Evolutionary conservation across 176 grass and related monocot genomes (phyloP), one percentile per base, ranked within the genome.

Genomic region (Luzula sylvatica): DNA sequence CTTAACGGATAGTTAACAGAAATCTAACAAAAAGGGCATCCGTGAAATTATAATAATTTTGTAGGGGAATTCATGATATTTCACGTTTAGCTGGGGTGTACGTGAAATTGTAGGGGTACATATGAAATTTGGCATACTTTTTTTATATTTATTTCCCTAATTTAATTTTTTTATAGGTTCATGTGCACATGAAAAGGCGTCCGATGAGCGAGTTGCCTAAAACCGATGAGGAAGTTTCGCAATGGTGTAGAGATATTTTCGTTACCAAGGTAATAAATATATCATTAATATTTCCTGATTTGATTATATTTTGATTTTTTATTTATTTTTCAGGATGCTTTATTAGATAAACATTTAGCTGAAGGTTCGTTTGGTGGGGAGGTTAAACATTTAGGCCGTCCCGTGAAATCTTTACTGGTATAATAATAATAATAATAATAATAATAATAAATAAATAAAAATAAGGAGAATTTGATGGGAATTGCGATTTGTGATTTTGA

Each of bases 231-330:
- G 81, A 80, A 54, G 74, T 94, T 55, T 70, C 87, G 46, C 79
- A 94, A 55, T 94, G 87, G 81, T 94, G 81, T 64, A 86, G 74
- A 71, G 87, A 94, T 55, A 55, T 89, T 55, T 96, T 96, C 61
- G 74, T 96, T 23, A 74, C 63, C 2, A 96, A 96, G 92, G 92
- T 74, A 79, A 25, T 49, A 21, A 52, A 19, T 35, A 35, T 35
- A 35, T 42, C 8, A 23, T 7, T 46, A 15, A 0, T 18, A 51
- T 44, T 63, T 65, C 48, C 56, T 3, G 50, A 46, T 46, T 18
- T 21, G 3, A 23, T 46, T 63, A 1, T 14, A 25, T 1, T 63
- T 53, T 26, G 19, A 13, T 65, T 14, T 59, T 15, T 41, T 43
- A 42, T 72, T 22, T 56, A 56, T 61, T 19, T 48, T 32, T 48